Evolutionary conservation across 352 stramenopile genomes (phyloP), one percentile per base, ranked within the genome.

Genomic region (Blastocystis hominis): DNA sequence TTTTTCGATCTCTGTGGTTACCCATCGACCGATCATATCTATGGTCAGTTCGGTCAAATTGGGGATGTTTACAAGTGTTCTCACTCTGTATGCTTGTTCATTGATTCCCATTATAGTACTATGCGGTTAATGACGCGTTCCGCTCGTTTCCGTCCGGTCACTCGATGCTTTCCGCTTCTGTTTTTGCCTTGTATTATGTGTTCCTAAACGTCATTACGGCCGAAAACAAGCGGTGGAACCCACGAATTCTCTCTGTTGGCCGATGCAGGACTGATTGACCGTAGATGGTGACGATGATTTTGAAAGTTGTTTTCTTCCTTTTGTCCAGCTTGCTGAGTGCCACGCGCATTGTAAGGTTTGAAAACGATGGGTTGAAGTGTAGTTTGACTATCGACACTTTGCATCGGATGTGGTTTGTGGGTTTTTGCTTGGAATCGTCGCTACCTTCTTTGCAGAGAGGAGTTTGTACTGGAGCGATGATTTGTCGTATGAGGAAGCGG

Each of bases 1-100:
- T 84, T 84, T 40, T 84, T 84, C 46, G 72, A 84, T 34, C 53
- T 68, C 47, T 84, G 72, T 64, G 72, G 72, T n/a, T 84, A 84
- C 46, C 72, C 72, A 2, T 53, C 30, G 3, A 64, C 40, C 3
- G 15, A 20, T 0, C 38, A 69, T n/a, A 30, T 84, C 10, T 84
- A 84, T 46, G 72, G 72, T 1, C 7, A 34, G 17, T 17, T 68
- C 2, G 72, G 72, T 54, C 17, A 36, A 34, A 20, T 40, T 6
- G 72, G 72, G 9, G 72, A 69, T 68, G 44, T 84, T n/a, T 53
- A 50, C 20, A 84, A 84, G n/a, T 84, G 72, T 46, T 68, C 72
- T 17, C 36, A 47, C 10, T 54, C 38, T 20, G 72, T 84, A 50
- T 3, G n/a, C 38, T 3, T 17, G 10, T 50, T 15, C 30, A 5